Conservation (phyloP, 106 monocot species). For the Vanilla planifolia region DNA sequence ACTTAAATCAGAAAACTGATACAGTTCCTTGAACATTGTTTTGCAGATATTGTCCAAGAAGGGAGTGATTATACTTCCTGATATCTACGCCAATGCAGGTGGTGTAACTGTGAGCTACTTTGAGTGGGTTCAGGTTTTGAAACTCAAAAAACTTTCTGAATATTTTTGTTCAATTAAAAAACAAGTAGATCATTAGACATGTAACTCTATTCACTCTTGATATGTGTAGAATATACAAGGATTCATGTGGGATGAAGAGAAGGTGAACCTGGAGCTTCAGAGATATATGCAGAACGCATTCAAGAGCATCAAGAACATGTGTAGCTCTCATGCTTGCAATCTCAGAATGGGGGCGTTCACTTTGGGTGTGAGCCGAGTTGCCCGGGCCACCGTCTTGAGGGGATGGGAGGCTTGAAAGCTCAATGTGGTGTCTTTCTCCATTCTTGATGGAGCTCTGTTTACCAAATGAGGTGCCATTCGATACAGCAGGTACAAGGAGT, state of each 20-base stretch:
- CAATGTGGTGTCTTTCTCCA: too few species aligned
- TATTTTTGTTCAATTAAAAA: neutral
- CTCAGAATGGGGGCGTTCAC: constrained; percentile 96
- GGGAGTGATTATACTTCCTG: constrained; percentile 73
- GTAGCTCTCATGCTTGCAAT: constrained; percentile 66
- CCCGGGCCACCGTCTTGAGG: constrained; percentile 68
- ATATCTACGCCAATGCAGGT: constrained; percentile 88
- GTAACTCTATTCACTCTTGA: neutral
- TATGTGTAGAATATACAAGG: constrained; percentile 87
- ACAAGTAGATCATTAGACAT: too few species aligned
- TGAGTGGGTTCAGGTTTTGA: constrained; percentile 91
- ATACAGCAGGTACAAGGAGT: too few species aligned
- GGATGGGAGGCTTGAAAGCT: constrained; percentile 77
- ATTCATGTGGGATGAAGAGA: constrained; percentile 94
- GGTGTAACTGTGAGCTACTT: constrained; percentile 94
- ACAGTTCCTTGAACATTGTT: neutral
- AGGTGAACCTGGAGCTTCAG: constrained; percentile 72
- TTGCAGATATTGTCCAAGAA: constrained; percentile 80
- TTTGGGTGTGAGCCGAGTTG: constrained; percentile 75
- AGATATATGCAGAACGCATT: constrained; percentile 75
- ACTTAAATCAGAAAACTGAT: neutral
- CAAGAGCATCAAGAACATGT: constrained; percentile 70
- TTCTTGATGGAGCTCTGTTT: too few species aligned
- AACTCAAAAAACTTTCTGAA: neutral
- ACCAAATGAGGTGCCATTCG: too few species aligned